Evolutionary conservation across 805 yeast genomes (phyloP).

Genomic region (Isabelozyma heimii): DNA sequence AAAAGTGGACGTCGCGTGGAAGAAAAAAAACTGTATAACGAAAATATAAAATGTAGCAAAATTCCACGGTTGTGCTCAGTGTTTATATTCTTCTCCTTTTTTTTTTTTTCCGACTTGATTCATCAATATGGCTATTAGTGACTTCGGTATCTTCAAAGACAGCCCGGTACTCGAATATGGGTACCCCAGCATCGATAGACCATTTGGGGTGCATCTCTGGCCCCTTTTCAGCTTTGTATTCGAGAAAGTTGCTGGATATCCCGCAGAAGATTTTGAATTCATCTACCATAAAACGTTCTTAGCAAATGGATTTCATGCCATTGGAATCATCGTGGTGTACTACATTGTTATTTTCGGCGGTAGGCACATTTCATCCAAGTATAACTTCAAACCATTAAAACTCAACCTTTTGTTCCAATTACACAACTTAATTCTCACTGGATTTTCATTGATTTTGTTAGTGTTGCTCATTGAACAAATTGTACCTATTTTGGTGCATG

Average conservation of each 20-base stretch:
- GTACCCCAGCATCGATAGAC: conserved; percentile 40
- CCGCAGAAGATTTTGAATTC: conserved; percentile 68
- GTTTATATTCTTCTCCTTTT: too few species aligned
- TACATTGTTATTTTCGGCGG: conserved; percentile 62
- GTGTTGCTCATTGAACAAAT: conserved; percentile 79
- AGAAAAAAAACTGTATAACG: not conserved
- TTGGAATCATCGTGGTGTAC: conserved; percentile 40
- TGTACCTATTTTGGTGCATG: conserved; percentile 66
- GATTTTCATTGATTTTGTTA: conserved; percentile 63
- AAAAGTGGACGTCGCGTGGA: not conserved
- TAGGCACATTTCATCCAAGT: conserved; percentile 52
- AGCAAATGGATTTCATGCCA: conserved; percentile 58
- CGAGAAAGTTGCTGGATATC: conserved; percentile 46
- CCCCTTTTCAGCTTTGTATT: conserved; percentile 57
- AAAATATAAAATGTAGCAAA: not conserved
- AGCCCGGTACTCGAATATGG: conserved; percentile 19
- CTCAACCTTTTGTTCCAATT: conserved; percentile 76
- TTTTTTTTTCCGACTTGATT: not conserved
- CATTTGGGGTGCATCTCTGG: conserved; percentile 65
- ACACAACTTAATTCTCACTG: conserved; percentile 77
- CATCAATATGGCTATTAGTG: not conserved
- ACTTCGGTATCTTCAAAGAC: not conserved
- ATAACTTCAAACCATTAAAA: conserved; percentile 63
- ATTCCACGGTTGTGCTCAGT: not conserved
- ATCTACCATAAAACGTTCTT: conserved; percentile 63